Evolutionary conservation across 2,329 filamentous ascomycete genomes (phyloP), one percentile per base, ranked within the genome.

Genomic region (Aspergillus brunneoviolaceus): DNA sequence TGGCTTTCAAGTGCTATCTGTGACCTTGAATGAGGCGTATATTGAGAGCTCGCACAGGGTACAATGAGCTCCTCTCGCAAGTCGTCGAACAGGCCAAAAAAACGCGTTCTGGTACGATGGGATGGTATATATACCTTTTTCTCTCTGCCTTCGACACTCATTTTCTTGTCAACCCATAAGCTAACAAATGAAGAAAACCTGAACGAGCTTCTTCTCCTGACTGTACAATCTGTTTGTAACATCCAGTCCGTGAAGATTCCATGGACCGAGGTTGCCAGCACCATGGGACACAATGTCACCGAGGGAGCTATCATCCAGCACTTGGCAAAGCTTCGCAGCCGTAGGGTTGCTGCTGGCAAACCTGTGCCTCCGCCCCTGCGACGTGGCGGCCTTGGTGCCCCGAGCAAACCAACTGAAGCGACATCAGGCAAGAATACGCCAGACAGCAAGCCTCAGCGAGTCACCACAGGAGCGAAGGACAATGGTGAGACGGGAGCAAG

Each of bases 251-350:
- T 80, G 19, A 77, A 72, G 57, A 72, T 82, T 21, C 80, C 80
- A 9, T 82, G 78, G 77, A 64, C 67, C 1, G 61, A 74, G 2
- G 71, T 81, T 23, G 79, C 78, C 5, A 52, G 63, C 23, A 62
- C 69, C 1, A 78, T 82, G 75, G 75, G 74, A 5, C 57, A 69
- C 1, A 72, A 71, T n/a, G 77, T 77, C 57, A 75, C 73, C 0
- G 77, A 77, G 51, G 78, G 79, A 2, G 76, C 79, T 1, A 80
- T 81, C 23, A 67, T 77, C 1, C 80, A 82, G 62, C 80, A 82
- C 55, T 67, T 82, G 14, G 71, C 78, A 0, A 82, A 82, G 60
- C 63, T 81, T 2, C 78, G 80, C 9, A 52, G 45, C 19, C 72
- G 74, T 31, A 72, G 79, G 60, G 60, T 70, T 9, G 60, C 65